phyloP scores from a whole-genome alignment of 306 rosid species.

The Vachellia pachyceras region DNA sequence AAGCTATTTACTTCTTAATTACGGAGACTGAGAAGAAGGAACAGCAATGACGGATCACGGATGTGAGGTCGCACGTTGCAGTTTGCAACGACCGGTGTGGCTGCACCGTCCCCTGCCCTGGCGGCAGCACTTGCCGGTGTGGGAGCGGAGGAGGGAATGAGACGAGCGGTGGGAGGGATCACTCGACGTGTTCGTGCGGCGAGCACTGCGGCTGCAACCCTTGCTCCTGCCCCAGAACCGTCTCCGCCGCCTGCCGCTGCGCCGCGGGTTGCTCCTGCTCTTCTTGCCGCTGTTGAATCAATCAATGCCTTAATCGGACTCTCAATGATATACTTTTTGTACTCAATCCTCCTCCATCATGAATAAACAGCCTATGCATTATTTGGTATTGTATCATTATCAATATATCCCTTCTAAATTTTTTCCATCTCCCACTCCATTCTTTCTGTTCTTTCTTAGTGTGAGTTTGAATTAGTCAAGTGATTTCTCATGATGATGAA shows the following conservation, averaged over 20 bases:
- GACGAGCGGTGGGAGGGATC: neutral
- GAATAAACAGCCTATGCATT: no score
- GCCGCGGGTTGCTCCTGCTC: slow-evolving; percentile 53
- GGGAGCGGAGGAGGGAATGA: neutral
- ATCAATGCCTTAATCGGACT: neutral
- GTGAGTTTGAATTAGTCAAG: no score
- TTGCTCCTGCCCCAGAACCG: slow-evolving; percentile 55
- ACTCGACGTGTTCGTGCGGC: slow-evolving; percentile 74
- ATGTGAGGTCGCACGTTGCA: slow-evolving; percentile 13
- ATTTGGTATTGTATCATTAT: no score
- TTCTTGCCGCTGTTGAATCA: slow-evolving; percentile 47
- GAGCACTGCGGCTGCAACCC: slow-evolving; percentile 87
- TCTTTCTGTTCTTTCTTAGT: no score
- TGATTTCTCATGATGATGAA: no score
- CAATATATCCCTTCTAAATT: no score
- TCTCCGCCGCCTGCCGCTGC: slow-evolving; percentile 60
- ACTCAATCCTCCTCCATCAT: no score
- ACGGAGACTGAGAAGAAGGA: neutral
- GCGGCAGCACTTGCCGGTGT: slow-evolving; percentile 46
- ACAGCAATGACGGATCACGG: slow-evolving; percentile 39
- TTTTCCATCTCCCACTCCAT: no score
- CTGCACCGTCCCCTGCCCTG: slow-evolving; percentile 52
- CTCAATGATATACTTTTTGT: no score
- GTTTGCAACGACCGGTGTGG: slow-evolving; percentile 48
- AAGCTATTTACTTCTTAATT: no score